Conservation (phyloP, 129 eudicot genomes). For the Centella asiatica region DNA sequence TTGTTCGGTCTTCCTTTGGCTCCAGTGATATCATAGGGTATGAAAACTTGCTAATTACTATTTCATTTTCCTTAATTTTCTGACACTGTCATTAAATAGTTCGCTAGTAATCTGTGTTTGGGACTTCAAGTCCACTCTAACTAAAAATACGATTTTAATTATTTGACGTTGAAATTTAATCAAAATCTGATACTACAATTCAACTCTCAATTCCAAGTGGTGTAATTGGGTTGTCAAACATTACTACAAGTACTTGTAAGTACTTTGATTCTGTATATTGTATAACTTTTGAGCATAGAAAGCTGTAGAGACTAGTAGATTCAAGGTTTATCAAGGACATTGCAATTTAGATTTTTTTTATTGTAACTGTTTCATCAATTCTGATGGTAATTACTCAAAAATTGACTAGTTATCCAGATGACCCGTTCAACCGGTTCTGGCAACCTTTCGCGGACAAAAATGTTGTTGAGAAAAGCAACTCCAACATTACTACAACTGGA, state of each 20-base stretch:
- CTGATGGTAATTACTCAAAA: constrained; percentile 6
- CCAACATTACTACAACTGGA: constrained; percentile 41
- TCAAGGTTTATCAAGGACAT: neutral
- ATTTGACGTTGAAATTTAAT: no score
- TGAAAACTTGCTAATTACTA: constrained; percentile 2
- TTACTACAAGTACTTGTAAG: no score
- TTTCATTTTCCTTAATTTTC: neutral
- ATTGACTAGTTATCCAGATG: constrained; percentile 80
- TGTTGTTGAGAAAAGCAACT: constrained; percentile 39
- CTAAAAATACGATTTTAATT: no score
- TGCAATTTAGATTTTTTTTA: no score
- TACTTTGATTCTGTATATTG: no score
- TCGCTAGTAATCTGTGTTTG: no score
- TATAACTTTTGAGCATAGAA: no score
- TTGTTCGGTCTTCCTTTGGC: constrained; percentile 63
- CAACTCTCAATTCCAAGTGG: no score
- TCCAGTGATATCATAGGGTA: constrained; percentile 48
- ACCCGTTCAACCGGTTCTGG: constrained; percentile 66
- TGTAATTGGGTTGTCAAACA: no score
- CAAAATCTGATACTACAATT: no score
- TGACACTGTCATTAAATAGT: neutral
- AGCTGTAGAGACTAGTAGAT: no score
- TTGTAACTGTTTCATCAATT: neutral
- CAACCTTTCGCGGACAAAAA: constrained; percentile 46
- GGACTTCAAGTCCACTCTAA: no score